These are phyloP conservation scores for Simplicillium sp. DNA, from an alignment of 2,329 filamentous ascomycete genomes.

Conservation along the genomic window DNA sequence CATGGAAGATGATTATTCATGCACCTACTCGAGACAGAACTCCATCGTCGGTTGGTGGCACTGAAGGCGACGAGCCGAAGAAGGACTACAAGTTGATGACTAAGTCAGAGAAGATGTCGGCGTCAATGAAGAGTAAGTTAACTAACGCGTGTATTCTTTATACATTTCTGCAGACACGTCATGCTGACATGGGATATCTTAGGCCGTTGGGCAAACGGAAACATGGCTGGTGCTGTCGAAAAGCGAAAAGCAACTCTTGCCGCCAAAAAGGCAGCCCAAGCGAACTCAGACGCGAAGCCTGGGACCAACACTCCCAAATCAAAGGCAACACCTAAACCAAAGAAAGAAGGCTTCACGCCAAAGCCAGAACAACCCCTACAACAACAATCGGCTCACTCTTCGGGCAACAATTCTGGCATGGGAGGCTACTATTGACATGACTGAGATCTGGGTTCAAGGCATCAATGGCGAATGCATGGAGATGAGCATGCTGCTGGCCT, in stretches of 20 bases:
- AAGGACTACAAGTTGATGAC: conserved; percentile 54
- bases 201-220: conserved; percentile 52
- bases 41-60: conserved; percentile 14
- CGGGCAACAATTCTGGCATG: not conserved
- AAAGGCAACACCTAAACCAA: conserved; percentile 20
- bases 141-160: not conserved
- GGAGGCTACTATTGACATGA: too few relatives aligned
- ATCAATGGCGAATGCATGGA: too few relatives aligned
- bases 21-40: conserved; percentile 18
- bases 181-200: conserved; percentile 14
- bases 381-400: conserved; percentile 2
- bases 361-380: conserved; percentile 6
- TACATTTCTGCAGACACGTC: conserved; percentile 2
- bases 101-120: conserved; percentile 58
- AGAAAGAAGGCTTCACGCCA: conserved; percentile 20
- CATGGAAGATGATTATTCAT: too few relatives aligned
- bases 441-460: too few relatives aligned
- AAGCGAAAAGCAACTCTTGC: conserved; percentile 52
- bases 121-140: conserved; percentile 51
- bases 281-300: conserved; percentile 25
- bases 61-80: conserved; percentile 26
- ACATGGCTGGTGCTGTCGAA: conserved; percentile 50
- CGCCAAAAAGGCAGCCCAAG: conserved; percentile 45
- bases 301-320: conserved; percentile 27
- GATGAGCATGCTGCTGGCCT: too few relatives aligned